Evolutionary conservation across 805 yeast genomes (phyloP).

Genomic region (Nakazawaea wyomingensis): DNA sequence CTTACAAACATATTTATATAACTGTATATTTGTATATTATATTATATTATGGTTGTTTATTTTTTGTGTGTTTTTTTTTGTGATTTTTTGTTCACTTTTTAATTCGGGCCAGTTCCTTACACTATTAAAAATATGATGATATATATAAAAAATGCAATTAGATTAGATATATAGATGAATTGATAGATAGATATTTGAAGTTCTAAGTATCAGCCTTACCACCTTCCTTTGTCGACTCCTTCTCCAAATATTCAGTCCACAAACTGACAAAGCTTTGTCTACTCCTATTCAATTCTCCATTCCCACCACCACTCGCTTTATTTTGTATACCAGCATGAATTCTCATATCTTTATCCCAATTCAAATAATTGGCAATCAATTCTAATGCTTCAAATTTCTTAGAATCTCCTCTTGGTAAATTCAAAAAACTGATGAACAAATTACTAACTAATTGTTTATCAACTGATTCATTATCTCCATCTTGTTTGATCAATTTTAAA

Average conservation of each 20-base stretch:
- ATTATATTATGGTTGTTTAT: too few species aligned
- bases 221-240: slow-evolving; percentile 50
- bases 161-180: neutral
- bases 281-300: slow-evolving; percentile 17
- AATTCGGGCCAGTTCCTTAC: too few species aligned
- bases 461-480: slow-evolving; percentile 67
- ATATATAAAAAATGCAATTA: too few species aligned
- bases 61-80: too few species aligned
- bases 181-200: neutral
- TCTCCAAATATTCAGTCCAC: slow-evolving; percentile 78
- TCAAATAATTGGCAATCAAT: slow-evolving; percentile 73
- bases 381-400: slow-evolving; percentile 91
- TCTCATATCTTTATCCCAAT: slow-evolving; percentile 82
- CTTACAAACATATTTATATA: slow-evolving; percentile 8
- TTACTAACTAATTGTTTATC: slow-evolving; percentile 89
- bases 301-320: slow-evolving; percentile 18
- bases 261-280: slow-evolving; percentile 60
- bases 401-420: slow-evolving; percentile 87
- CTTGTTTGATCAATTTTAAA: slow-evolving; percentile 72
- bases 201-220: neutral
- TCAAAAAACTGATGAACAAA: slow-evolving; percentile 75
- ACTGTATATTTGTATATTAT: too few species aligned
- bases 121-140: too few species aligned
- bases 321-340: slow-evolving; percentile 65
- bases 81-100: too few species aligned